A percentile compares a stretch with the other conserved stretches of the same genome.
Conservation (phyloP, 2,329 filamentous ascomycete genomes). For the Fusarium illudens region DNA sequence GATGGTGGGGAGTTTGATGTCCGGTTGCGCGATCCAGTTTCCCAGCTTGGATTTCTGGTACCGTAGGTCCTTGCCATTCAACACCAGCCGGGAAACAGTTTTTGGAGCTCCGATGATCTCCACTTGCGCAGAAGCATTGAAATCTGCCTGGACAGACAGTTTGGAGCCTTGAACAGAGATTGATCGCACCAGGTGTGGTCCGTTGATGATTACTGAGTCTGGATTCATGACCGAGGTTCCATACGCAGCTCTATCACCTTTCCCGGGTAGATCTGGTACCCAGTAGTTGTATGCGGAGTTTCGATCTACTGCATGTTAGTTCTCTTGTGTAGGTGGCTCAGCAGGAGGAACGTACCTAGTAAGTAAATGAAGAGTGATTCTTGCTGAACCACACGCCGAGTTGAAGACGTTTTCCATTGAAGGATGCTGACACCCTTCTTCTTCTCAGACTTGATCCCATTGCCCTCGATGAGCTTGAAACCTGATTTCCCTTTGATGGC, state of each 20-base stretch:
- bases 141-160: constrained; percentile 72
- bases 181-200: constrained; percentile 70
- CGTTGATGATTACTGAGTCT: constrained; percentile 61
- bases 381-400: constrained; percentile 45
- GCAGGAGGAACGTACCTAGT: constrained; percentile 38
- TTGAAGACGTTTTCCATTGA: constrained; percentile 44
- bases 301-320: constrained; percentile 57
- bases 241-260: constrained; percentile 38
- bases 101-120: constrained; percentile 72
- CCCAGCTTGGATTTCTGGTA: constrained; percentile 52
- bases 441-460: constrained; percentile 38
- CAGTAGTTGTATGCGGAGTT: constrained; percentile 75
- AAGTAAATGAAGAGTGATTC: constrained; percentile 55
- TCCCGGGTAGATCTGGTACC: constrained; percentile 63
- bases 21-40: constrained; percentile 59
- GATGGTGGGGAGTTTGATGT: constrained; percentile 62
- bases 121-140: constrained; percentile 73
- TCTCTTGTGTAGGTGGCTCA: fast-evolving
- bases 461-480: constrained; percentile 37
- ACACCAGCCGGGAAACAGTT: constrained; percentile 53
- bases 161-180: constrained; percentile 63
- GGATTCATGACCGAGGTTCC: constrained; percentile 48
- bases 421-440: constrained; percentile 36
- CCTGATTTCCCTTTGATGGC: constrained; percentile 51
- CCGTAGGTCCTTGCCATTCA: constrained; percentile 51